Conservation (phyloP, 2,329 filamentous ascomycete genomes). For the Phyllosticta citribraziliensis region DNA sequence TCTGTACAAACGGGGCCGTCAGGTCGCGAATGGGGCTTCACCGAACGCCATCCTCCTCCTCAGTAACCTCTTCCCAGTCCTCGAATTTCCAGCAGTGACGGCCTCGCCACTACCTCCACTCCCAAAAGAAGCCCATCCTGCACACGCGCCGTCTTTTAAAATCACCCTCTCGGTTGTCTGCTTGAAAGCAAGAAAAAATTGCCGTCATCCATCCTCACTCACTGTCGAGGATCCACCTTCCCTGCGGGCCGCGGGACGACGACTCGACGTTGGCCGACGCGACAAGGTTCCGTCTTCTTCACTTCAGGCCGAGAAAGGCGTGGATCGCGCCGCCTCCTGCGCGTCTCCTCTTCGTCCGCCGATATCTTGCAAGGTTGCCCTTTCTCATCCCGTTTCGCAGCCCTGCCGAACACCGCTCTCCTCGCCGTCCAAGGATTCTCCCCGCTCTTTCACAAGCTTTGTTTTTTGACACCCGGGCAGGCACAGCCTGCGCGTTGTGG, state of each 20-base stretch:
- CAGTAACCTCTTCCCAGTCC: constrained; percentile 5
- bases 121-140: background rate
- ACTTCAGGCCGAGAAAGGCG: constrained; percentile 8
- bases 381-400: constrained; percentile 10
- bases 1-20: background rate
- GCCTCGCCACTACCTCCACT: background rate
- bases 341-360: constrained; percentile 7
- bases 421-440: constrained; percentile 20
- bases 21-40: constrained; percentile 4
- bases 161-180: background rate
- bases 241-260: constrained; percentile 1
- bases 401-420: constrained; percentile 24
- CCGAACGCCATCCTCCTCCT: background rate
- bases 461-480: constrained; percentile 15
- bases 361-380: constrained; percentile 10
- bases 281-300: constrained; percentile 9
- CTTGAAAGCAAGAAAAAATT: background rate
- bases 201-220: background rate
- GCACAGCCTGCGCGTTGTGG: constrained; percentile 21
- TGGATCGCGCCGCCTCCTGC: constrained; percentile 8
- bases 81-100: constrained; percentile 9
- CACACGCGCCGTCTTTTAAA: background rate
- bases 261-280: constrained; percentile 9
- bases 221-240: background rate
- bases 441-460: constrained; percentile 24